Conservation (phyloP, 2,329 filamentous ascomycete species). For the Parafenestella ontariensis region DNA sequence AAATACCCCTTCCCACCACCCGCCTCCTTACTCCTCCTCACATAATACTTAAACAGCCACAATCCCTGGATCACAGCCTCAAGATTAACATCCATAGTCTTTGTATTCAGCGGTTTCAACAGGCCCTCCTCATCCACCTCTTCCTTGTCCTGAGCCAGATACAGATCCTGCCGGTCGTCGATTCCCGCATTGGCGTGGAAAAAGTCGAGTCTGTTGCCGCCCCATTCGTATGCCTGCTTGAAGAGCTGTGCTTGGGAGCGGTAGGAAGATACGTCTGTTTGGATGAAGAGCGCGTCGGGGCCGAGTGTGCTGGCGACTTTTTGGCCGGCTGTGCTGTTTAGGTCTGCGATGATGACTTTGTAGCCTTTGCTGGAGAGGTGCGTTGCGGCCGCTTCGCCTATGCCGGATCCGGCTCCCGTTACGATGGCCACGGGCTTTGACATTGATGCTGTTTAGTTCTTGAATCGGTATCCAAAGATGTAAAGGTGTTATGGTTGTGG, state of each 20-base stretch:
- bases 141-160: conserved; percentile 38
- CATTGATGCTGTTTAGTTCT: conserved; percentile 32
- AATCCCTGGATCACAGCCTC: conserved; percentile 52
- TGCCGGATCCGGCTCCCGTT: conserved; percentile 55
- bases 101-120: conserved; percentile 48
- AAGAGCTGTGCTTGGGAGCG: conserved; percentile 49
- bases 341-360: conserved; percentile 54
- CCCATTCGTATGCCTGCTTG: conserved; percentile 51
- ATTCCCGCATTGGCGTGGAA: conserved; percentile 55
- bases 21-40: conserved; percentile 44
- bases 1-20: conserved; percentile 49
- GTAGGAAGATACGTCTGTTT: conserved; percentile 52
- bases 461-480: background rate
- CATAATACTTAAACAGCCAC: conserved; percentile 54
- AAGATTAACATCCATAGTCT: conserved; percentile 51
- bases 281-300: conserved; percentile 44
- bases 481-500: background rate
- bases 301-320: conserved; percentile 39
- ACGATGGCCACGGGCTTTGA: conserved; percentile 53
- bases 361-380: conserved; percentile 50
- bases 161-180: conserved; percentile 49
- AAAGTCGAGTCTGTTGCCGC: conserved; percentile 52
- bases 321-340: conserved; percentile 43
- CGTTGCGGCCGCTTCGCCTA: conserved; percentile 53
- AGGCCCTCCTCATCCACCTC: conserved; percentile 45